A percentile compares a stretch with the other conserved stretches of the same genome.
Evolutionary conservation across 1,139 yeast genomes (phyloP).

Genomic region (Arxiozyma slooffiae): DNA sequence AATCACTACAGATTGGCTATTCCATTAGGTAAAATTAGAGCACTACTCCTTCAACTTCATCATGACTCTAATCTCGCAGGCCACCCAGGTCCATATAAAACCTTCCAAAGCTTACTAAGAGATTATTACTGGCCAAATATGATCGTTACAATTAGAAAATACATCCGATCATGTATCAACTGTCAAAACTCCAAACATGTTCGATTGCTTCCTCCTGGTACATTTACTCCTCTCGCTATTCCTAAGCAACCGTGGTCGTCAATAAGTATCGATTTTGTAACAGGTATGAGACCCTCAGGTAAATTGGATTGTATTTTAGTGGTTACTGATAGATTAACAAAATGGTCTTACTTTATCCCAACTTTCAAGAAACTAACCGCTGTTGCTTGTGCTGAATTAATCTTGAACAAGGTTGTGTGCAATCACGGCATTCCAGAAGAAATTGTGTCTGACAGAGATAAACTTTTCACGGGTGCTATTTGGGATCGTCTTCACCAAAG

Average conservation of each 20-base stretch:
- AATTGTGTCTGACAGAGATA: background rate
- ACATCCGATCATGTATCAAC: too few species aligned
- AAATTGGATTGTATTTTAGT: background rate
- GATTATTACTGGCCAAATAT: conserved; percentile 4
- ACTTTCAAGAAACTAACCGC: too few species aligned
- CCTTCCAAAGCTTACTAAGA: background rate
- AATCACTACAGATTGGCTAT: too few species aligned
- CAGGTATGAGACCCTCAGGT: background rate
- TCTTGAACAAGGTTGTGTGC: background rate
- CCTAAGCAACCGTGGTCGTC: too few species aligned
- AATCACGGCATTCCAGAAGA: background rate
- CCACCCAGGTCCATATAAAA: conserved; percentile 2
- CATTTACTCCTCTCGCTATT: too few species aligned
- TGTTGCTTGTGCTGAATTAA: background rate
- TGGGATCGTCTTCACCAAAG: background rate
- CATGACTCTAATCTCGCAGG: too few species aligned
- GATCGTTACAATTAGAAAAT: background rate
- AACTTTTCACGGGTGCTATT: background rate
- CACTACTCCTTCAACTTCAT: too few species aligned
- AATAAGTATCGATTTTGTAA: conserved; percentile 1
- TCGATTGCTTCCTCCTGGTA: too few species aligned
- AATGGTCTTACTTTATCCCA: too few species aligned
- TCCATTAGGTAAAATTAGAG: too few species aligned
- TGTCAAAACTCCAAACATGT: too few species aligned
- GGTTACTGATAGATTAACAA: too few species aligned